A percentile compares a stretch with the other conserved stretches of the same genome.
These are phyloP conservation scores for Aureobasidium sp. DNA, from an alignment of 2,329 filamentous ascomycete species.

Conservation along the genomic window DNA sequence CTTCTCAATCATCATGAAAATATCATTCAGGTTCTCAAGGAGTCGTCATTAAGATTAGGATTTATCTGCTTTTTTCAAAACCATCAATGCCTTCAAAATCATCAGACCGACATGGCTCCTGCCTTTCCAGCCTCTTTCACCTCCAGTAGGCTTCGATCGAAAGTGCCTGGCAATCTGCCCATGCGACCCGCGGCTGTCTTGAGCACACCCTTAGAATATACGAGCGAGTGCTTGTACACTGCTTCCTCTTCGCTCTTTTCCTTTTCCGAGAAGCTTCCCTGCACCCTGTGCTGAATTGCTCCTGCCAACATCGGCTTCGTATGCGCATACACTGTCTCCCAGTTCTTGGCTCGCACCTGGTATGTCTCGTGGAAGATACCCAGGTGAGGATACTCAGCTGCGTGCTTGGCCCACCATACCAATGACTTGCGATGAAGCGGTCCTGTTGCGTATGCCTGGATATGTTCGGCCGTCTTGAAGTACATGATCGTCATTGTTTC, in stretches of 20 bases:
- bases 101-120: neutral
- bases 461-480: conserved; percentile 42
- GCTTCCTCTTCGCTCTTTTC: conserved; percentile 12
- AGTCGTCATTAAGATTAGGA: neutral
- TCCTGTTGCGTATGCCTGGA: conserved; percentile 47
- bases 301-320: conserved; percentile 27
- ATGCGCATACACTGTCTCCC: conserved; percentile 46
- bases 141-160: neutral
- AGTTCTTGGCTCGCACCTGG: conserved; percentile 34
- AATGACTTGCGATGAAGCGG: conserved; percentile 40
- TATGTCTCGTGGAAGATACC: conserved; percentile 50
- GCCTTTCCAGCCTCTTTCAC: neutral
- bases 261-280: conserved; percentile 18
- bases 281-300: conserved; percentile 18
- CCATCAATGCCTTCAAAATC: neutral
- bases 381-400: conserved; percentile 32
- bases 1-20: neutral
- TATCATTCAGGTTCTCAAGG: neutral
- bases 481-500: conserved; percentile 39
- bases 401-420: conserved; percentile 37
- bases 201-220: conserved; percentile 27
- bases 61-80: neutral
- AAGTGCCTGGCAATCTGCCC: conserved; percentile 11
- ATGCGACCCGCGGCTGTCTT: conserved; percentile 27
- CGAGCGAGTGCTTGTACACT: conserved; percentile 24